Evolutionary conservation across 768 basidiomycete species (phyloP).

Genomic region (Amanita fuliginea): DNA sequence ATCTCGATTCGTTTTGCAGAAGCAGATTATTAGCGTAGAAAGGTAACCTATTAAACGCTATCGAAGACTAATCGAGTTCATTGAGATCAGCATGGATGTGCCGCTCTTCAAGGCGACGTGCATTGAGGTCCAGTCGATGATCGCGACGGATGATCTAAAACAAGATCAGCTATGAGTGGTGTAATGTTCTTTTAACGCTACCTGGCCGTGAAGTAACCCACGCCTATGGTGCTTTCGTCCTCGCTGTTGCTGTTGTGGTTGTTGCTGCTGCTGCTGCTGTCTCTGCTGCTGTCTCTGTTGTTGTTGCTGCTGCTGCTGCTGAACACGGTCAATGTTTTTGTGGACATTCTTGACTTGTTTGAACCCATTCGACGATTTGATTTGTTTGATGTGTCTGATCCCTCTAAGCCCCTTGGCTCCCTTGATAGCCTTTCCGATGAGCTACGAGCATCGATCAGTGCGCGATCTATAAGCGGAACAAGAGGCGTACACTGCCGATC

Average conservation of each 20-base stretch:
- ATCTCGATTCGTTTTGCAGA: not conserved
- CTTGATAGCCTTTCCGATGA: too few relatives aligned
- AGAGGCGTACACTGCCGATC: too few relatives aligned
- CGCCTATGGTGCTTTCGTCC: not conserved
- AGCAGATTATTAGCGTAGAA: not conserved
- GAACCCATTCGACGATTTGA: too few relatives aligned
- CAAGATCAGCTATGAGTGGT: not conserved
- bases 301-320: not conserved
- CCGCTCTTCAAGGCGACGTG: not conserved
- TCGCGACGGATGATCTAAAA: not conserved
- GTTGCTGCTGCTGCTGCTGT: not conserved
- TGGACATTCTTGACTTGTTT: too few relatives aligned
- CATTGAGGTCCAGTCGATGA: not conserved
- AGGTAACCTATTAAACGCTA: not conserved
- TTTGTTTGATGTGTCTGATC: too few relatives aligned
- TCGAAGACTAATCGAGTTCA: not conserved
- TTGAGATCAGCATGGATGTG: not conserved
- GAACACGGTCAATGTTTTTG: not conserved
- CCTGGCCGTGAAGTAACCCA: not conserved
- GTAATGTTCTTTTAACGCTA: not conserved
- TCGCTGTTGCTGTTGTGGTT: not conserved
- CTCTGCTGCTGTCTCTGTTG: not conserved
- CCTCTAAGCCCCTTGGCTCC: too few relatives aligned
- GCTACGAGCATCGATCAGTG: too few relatives aligned
- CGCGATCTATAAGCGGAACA: too few relatives aligned